Base-by-base conservation (phyloP, 1,139 yeast genomes). In the Zygoascus meyerae region DNA sequence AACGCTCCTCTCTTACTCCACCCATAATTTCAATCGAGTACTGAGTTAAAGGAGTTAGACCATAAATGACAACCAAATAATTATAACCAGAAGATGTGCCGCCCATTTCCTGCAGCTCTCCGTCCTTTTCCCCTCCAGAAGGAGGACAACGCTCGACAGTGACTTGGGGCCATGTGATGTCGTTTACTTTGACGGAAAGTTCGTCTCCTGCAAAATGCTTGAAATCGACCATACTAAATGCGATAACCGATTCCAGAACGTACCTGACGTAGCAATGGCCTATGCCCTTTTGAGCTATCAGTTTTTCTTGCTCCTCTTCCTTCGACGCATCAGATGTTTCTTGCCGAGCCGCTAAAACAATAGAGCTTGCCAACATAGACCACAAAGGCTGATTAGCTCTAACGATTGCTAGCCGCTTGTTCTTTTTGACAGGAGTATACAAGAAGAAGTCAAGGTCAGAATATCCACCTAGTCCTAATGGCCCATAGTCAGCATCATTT, bases 101-200 rank as follows among this genome's bases (percentile, higher is more conserved):
- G 26, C 33, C 15, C 29, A 37, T 46, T 35, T 18, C 32, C 26
- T 10, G 26, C 28, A 18, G 14, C 16, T 34, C 40, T 28, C 34
- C 45, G 48, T 45, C 50, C 14, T 30, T 44, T 10, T 45, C 46
- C 10, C 44, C 48, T 26, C 43, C 45, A 10, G 34, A 43, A 12
- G 45, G 50, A 3, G 41, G 35, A 32, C 43, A 26, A 12, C 59
- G 53, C 46, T 60, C 58, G 30, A 60, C 47, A 14, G 64, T 54
- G 9, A 63, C 61, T 44, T 65, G 69, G 0, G 68, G 66, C 69
- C 69, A 65, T 29, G 54, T 58, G 28, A 65, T 64, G 2, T 67
- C 67, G 38, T 65, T 65, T 18, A 65, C 68, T 10, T 58, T 49
- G 6, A 63, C 66, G 9, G 55, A 45, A 29, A 63, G 51, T 4